Evolutionary conservation across 2,329 filamentous ascomycete species (phyloP).

Genomic region (Cladobotryum protrusum): DNA sequence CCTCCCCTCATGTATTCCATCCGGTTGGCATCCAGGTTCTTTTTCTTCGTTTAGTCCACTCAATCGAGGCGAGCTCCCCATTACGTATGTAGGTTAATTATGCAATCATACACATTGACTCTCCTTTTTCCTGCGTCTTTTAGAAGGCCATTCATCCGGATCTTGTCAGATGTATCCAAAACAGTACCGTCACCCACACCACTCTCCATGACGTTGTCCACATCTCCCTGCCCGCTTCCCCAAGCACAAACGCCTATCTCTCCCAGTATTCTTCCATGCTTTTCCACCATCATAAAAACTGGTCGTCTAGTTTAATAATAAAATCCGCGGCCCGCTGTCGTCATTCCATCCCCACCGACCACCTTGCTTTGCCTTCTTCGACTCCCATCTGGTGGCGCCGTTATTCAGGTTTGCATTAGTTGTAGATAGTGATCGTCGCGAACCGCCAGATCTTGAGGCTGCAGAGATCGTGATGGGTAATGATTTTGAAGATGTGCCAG

Average conservation of each 20-base stretch:
- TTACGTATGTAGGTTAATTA: neutral
- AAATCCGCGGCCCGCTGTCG: constrained; percentile 41
- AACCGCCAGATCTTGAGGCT: constrained; percentile 5
- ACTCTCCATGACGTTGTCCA: constrained; percentile 56
- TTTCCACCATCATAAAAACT: constrained; percentile 41
- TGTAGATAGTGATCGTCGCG: neutral
- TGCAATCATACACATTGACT: neutral
- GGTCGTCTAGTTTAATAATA: constrained; percentile 48
- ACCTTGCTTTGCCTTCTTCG: constrained; percentile 21
- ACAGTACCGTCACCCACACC: constrained; percentile 53
- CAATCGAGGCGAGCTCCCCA: neutral
- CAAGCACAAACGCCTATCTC: constrained; percentile 27
- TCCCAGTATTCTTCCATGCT: constrained; percentile 21
- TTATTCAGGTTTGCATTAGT: constrained; percentile 11
- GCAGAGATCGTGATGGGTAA: constrained; percentile 8
- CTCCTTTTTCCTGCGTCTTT: neutral
- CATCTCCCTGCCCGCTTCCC: constrained; percentile 53
- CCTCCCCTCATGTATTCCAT: too few species aligned
- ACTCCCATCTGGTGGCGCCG: constrained; percentile 18
- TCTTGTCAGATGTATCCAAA: constrained; percentile 63
- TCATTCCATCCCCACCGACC: constrained; percentile 40
- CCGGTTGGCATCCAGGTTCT: neutral
- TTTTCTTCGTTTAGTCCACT: neutral
- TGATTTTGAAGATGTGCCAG: constrained; percentile 6
- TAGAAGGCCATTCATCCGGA: constrained; percentile 41